Evolutionary conservation across 345 rosid genomes (phyloP), one percentile per base, ranked within the genome.

Genomic region (Acer yangbiense): DNA sequence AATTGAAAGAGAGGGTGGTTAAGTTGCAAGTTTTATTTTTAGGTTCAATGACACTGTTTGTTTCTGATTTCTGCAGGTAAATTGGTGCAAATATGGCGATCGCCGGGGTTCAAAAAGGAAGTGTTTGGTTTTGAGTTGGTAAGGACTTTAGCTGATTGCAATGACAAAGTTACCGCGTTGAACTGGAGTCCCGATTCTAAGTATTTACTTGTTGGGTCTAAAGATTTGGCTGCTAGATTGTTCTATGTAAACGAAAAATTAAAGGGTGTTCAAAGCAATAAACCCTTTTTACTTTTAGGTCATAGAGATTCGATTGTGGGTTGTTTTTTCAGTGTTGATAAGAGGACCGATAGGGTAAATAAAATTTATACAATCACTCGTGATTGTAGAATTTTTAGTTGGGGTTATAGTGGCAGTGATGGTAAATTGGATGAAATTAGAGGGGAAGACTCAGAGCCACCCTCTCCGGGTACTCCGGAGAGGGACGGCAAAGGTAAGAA

Each of bases 281-380:
- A 92, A 79, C 99, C 98, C 0, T 91, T 84, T 85, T 82, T 92
- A 87, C 86, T 94, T 78, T 71, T 94, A 67, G 99, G 98, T 68
- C 99, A 96, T 76, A 89, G 97, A 80, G 98, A 94, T 82, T 79
- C 90, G 35, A 89, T 94, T 58, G 86, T 96, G 12, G 97, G 98
- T 58, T 92, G 97, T 69, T 96, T 96, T 82, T 92, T 96, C 73
- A 90, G 97, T 81, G 87, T 90, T 79, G 93, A 92, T 84, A 92
- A 89, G 71, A 74, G 82, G 85, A 88, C 82, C 39, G 80, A 82
- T 67, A 78, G 68, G 82, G 87, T 91, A 67, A 78, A 86, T 73
- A 91, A 80, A 58, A 90, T 81, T 32, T 94, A 87, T 80, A 96
- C 99, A 0, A 71, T 96, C 58, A 81, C 98, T 1, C 86, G 97